Evolutionary conservation across 148 eudicot genomes (phyloP), one percentile per base, ranked within the genome.

Genomic region (Dysphania ambrosioides): DNA sequence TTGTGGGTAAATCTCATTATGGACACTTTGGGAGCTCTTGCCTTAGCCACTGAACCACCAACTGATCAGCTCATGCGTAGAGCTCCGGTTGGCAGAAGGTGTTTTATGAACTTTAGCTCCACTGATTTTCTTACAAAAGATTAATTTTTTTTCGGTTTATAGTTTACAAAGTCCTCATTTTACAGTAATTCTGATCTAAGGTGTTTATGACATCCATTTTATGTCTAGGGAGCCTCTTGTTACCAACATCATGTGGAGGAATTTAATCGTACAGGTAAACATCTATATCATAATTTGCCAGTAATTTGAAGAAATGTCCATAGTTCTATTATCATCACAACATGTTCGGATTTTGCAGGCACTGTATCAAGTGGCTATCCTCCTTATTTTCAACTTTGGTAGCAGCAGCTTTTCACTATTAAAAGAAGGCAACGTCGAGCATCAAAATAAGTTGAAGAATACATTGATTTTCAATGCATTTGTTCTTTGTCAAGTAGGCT

Each of bases 161-260:
- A 29, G 38, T 26, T 63, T 10, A 2, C 0, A 19, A 60, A n/a
- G 41, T 63, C 42, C 12, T 38, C 19, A 5, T 41, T 13, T 26
- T 67, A 41, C 23, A 13, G 41, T 59, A 59, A 11, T 23, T 6
- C 30, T 24, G 13, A 8, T 40, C 26, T 66, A n/a, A 38, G 49
- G 68, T 65, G 68, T 35, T 34, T n/a, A 35, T 34, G 42, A 19
- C 23, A 24, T 32, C 27, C 58, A 19, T 59, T n/a, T 42, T 32
- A 42, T 77, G 41, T 76, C 76, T 87, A 93, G 98, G 93, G 98
- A 93, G 75, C 93, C 98, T 76, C 93, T 93, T 58, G 91, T 93
- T 55, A 93, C 98, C n/a, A 93, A 93, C 81, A 89, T 91, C 82
- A 91, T 93, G 98, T 93, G 98, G 98, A 89, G 98, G 81, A 93